A percentile compares a stretch with the other conserved stretches of the same genome.
Conservation (phyloP, 164 flowering plant genomes). For the Vitis cinerea region DNA sequence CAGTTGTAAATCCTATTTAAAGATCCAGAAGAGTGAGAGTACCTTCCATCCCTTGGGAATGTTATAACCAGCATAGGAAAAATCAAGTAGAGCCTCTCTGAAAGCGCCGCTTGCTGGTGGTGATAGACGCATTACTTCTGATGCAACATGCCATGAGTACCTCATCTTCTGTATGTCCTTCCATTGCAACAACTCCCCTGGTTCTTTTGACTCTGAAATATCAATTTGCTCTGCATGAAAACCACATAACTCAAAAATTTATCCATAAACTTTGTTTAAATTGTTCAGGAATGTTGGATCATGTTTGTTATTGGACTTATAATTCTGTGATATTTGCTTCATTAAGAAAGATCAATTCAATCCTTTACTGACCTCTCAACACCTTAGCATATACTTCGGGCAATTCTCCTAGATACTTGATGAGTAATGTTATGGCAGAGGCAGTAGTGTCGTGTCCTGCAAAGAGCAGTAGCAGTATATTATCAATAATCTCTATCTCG, state of each 20-base stretch:
- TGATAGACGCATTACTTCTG: conserved; percentile 13
- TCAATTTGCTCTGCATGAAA: conserved; percentile 23
- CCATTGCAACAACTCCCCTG: conserved; percentile 23
- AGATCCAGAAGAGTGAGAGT: neutral
- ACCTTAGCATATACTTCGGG: no score
- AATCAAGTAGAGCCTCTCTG: no score
- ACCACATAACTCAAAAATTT: conserved; percentile 12
- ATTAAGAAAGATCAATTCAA: conserved; percentile 3
- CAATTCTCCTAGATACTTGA: no score
- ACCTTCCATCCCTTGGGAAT: conserved; percentile 45
- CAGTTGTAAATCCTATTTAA: no score
- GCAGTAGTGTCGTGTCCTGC: no score
- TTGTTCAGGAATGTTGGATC: conserved; percentile 27
- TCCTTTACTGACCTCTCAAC: no score
- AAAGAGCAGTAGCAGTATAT: no score
- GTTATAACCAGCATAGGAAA: conserved; percentile 22
- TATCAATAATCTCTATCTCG: no score
- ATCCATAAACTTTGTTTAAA: conserved; percentile 19
- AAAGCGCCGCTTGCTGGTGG: no score
- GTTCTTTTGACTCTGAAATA: conserved; percentile 22
- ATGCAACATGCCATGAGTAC: conserved; percentile 32
- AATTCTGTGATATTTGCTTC: conserved; percentile 24
- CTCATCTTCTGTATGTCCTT: conserved; percentile 35
- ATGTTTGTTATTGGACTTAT: conserved; percentile 23
- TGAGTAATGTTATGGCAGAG: no score